Evolutionary conservation across 768 basidiomycete genomes (phyloP), one percentile per base, ranked within the genome.

Genomic region (Sutorius australiensis): DNA sequence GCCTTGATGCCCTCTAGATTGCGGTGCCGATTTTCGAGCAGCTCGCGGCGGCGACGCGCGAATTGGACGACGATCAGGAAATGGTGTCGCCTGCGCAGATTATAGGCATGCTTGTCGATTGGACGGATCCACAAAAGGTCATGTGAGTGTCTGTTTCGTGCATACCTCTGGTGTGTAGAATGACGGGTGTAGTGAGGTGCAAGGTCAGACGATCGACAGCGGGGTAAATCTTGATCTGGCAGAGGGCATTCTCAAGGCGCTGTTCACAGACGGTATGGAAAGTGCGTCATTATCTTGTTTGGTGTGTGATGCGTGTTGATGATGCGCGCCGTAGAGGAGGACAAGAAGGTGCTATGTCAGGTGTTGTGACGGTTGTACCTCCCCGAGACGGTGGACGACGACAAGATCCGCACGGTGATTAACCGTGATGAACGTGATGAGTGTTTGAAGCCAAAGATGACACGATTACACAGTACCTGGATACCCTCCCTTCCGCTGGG

Each of bases 91-190:
- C 87, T 0, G 72, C 81, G 17, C 88, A 92, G 61, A 83, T 92
- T 52, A 85, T 83, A 0, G 72, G 84, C n/a, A 79, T 93, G 70
- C 77, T 95, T 62, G 77, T 87, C 3, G 92, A 94, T 58, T 95
- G 93, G 92, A 90, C 88, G 3, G 87, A 94, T 65, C 88, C 91
- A 0, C 76, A 81, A 62, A 92, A 90, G 62, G 78, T 80, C 34
- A 78, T 81, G 63, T 80, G 63, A 74, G 75, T 64, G 71, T 73
- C 12, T 9, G 12, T 27, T 41, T 58, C 16, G 60, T 36, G 27
- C 12, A 16, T 24, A 12, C 8, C 13, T 12, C 32, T 5, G 46
- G 9, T 10, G 4, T 6, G 14, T 49, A 33, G 34, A 36, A 12
- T 40, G 24, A 43, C n/a, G 24, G 19, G 16, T 1, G 13, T 17